Evolutionary conservation across 225 moss, liverwort and hornwort genomes (phyloP).

Genomic region (Physcomitrium patens): DNA sequence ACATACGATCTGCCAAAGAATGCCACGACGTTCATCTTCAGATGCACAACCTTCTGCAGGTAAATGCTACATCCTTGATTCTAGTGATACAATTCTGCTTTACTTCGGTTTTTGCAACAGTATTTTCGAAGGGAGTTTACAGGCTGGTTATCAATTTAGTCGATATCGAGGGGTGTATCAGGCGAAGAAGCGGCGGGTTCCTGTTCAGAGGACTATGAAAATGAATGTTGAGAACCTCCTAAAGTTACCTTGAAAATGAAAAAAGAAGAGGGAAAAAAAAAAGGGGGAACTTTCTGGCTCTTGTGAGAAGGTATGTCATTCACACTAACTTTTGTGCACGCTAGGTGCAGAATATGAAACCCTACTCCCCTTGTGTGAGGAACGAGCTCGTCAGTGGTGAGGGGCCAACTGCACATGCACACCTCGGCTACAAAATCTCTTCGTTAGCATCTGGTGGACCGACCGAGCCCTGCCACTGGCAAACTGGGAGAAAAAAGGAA

Average conservation of each 20-base stretch:
- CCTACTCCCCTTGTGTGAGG: conserved; percentile 35
- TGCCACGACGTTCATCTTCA: conserved; percentile 51
- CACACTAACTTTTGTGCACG: conserved; percentile 4
- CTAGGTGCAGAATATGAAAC: conserved; percentile 39
- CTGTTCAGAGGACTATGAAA: conserved; percentile 9
- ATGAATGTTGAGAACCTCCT: conserved; percentile 14
- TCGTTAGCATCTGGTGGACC: conserved; percentile 41
- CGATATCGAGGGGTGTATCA: background rate
- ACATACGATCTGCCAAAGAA: conserved; percentile 34
- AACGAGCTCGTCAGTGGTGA: conserved; percentile 32
- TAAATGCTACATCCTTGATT: conserved; percentile 30
- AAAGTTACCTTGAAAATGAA: background rate
- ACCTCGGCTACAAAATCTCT: conserved; percentile 39
- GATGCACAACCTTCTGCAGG: conserved; percentile 54
- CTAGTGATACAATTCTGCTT: conserved; percentile 7
- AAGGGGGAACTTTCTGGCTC: conserved; percentile 4
- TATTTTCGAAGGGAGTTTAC: background rate
- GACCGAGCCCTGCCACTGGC: conserved; percentile 45
- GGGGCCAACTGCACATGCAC: conserved; percentile 34
- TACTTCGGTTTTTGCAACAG: background rate
- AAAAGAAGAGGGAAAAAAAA: too few relatives aligned
- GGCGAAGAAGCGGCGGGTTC: conserved; percentile 8
- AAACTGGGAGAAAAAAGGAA: conserved; percentile 39
- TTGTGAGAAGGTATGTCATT: conserved; percentile 2
- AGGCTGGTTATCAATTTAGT: background rate